Conservation (phyloP, 805 yeast species). For the Candida bentonensis region DNA sequence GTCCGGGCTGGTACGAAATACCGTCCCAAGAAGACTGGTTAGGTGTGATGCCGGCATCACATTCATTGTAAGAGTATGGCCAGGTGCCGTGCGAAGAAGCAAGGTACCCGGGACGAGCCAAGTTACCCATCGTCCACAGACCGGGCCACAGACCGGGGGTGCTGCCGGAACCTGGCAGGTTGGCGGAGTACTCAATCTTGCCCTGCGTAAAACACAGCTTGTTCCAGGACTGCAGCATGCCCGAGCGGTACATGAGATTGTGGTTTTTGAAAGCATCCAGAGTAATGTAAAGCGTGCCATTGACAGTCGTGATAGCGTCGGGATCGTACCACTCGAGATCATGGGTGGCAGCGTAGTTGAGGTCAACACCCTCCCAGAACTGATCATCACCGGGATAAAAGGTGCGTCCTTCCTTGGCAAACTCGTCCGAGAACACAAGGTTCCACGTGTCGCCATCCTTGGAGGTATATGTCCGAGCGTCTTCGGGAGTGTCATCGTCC, state of each 20-base stretch:
- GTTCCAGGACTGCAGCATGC: slow-evolving; percentile 90
- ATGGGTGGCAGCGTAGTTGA: slow-evolving; percentile 73
- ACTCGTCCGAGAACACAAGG: slow-evolving; percentile 82
- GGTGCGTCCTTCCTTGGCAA: slow-evolving; percentile 77
- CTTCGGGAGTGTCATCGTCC: slow-evolving; percentile 58
- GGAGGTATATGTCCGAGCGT: slow-evolving; percentile 35
- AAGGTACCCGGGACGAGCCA: slow-evolving; percentile 82
- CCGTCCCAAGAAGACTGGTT: slow-evolving; percentile 89
- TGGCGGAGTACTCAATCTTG: slow-evolving; percentile 56
- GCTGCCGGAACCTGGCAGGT: slow-evolving; percentile 66
- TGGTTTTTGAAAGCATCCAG: slow-evolving; percentile 79
- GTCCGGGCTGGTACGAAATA: slow-evolving; percentile 75
- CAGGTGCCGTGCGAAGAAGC: slow-evolving; percentile 86
- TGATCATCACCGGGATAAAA: slow-evolving; percentile 87
- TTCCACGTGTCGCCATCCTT: slow-evolving; percentile 54
- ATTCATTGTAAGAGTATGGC: slow-evolving; percentile 80
- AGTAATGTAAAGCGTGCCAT: slow-evolving; percentile 55
- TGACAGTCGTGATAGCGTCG: slow-evolving; percentile 65
- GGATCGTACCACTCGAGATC: slow-evolving; percentile 96
- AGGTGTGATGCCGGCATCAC: slow-evolving; percentile 92
- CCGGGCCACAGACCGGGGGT: slow-evolving; percentile 93
- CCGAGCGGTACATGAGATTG: slow-evolving; percentile 69
- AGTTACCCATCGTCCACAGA: slow-evolving; percentile 85
- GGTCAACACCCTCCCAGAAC: slow-evolving; percentile 74
- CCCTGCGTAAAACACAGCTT: slow-evolving; percentile 84